Evolutionary conservation across 2,329 filamentous ascomycete genomes (phyloP).

Genomic region (Colletotrichum cuscutae): DNA sequence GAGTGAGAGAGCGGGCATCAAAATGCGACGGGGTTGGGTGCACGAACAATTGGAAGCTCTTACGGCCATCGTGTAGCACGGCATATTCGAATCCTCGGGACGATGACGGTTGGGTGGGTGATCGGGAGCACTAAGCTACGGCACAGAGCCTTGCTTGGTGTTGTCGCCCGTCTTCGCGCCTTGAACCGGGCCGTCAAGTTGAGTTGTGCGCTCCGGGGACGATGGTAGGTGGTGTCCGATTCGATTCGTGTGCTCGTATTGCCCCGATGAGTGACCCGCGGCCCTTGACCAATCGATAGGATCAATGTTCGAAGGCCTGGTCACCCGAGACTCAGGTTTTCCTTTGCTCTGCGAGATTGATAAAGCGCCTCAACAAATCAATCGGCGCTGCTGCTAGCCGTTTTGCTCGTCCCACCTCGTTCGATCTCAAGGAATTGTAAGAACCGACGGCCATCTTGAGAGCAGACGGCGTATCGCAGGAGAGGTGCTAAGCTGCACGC

Average conservation of each 20-base stretch:
- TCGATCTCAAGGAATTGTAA: conserved; percentile 10
- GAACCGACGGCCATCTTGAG: conserved; percentile 3
- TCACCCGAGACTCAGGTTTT: conserved; percentile 16
- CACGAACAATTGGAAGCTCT: conserved; percentile 1
- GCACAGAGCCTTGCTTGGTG: not conserved
- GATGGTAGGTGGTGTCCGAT: conserved; percentile 10
- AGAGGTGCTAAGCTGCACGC: not conserved
- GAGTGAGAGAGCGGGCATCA: not conserved
- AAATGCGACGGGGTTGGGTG: conserved; percentile 1
- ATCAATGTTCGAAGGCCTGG: not conserved
- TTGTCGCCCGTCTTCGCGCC: not conserved
- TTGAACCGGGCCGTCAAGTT: not conserved
- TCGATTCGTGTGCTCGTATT: conserved; percentile 15
- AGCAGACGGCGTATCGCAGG: conserved; percentile 7
- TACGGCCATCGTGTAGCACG: conserved; percentile 10
- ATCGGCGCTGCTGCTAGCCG: conserved; percentile 12
- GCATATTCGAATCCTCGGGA: not conserved
- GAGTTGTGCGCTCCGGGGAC: conserved; percentile 1
- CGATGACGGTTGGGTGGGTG: conserved; percentile 17
- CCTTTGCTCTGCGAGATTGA: not conserved
- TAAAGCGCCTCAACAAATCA: not conserved
- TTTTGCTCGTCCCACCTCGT: conserved; percentile 8
- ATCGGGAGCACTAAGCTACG: conserved; percentile 20
- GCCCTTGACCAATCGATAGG: not conserved
- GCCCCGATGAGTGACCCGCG: not conserved